phyloP scores from a whole-genome alignment of 257 asterid genomes.

The Asclepias syriaca region DNA sequence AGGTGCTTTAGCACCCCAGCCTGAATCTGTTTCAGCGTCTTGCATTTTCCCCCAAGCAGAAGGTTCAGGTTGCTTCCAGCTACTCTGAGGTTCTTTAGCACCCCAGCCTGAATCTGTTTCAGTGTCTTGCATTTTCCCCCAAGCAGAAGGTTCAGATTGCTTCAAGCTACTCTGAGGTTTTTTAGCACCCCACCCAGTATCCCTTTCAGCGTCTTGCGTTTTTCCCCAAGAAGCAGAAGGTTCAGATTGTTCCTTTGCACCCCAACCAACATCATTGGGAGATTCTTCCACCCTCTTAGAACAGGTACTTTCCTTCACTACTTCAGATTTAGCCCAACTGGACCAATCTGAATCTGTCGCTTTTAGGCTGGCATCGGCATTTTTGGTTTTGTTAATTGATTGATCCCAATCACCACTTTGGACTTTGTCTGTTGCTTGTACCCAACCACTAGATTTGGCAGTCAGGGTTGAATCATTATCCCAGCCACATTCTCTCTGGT shows the following conservation, averaged over 20 bases:
- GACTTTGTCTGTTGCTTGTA: conserved; percentile 4
- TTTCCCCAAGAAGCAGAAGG: too few species aligned
- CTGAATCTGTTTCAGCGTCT: neutral
- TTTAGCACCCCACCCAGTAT: too few species aligned
- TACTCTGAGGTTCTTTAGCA: conserved; percentile 7
- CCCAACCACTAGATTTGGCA: conserved; percentile 22
- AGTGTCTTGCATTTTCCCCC: too few species aligned
- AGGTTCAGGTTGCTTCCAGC: too few species aligned
- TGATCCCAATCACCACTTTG: conserved; percentile 23
- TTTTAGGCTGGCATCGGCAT: neutral
- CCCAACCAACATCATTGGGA: conserved; percentile 4
- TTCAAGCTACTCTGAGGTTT: too few species aligned
- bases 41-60: too few species aligned
- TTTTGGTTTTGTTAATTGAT: neutral
- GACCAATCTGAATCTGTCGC: conserved; percentile 18
- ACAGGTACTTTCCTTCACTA: conserved; percentile 4
- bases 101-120: conserved; percentile 20
- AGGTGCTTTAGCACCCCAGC: conserved; percentile 25
- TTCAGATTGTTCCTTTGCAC: too few species aligned
- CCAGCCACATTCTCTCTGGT: conserved; percentile 28
- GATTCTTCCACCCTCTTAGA: conserved; percentile 20
- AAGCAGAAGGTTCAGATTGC: too few species aligned
- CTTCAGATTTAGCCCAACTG: conserved; percentile 27
- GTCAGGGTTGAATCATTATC: conserved; percentile 20
- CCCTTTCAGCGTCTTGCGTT: too few species aligned